Conservation (phyloP, 2,329 filamentous ascomycete species). For the Cephalotrichum gorgonifer region DNA sequence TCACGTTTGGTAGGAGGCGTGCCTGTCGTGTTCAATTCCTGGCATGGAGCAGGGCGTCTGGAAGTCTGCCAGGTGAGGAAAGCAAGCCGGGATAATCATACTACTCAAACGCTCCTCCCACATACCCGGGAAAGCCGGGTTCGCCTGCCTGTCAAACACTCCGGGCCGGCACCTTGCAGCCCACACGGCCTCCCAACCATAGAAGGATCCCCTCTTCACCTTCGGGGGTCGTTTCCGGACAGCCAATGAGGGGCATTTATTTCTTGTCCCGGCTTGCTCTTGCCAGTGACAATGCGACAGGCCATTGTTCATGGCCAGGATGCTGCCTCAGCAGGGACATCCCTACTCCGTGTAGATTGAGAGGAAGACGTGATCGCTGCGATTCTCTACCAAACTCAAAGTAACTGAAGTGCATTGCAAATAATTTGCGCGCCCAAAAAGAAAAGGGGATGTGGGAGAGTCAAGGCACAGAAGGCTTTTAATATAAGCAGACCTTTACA, state of each 20-base stretch:
- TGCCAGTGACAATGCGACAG: background rate
- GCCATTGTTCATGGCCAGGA: background rate
- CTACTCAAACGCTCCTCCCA: no score
- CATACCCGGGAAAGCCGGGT: no score
- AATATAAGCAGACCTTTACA: background rate
- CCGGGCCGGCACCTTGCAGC: no score
- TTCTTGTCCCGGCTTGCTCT: background rate
- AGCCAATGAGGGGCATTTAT: background rate
- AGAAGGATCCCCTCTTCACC: background rate
- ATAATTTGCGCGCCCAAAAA: background rate
- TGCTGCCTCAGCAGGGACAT: background rate
- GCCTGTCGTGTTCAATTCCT: no score
- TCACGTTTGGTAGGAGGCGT: no score
- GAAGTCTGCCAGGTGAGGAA: no score
- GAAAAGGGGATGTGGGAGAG: background rate
- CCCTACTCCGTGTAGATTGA: background rate
- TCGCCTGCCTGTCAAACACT: no score
- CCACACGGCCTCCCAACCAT: no score
- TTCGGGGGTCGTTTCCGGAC: background rate
- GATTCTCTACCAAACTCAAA: background rate
- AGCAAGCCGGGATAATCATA: no score
- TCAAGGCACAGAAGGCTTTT: background rate
- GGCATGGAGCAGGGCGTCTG: no score
- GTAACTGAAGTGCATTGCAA: background rate
- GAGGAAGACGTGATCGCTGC: background rate